Conservation (phyloP, 805 yeast species). For the Spathaspora girioi region DNA sequence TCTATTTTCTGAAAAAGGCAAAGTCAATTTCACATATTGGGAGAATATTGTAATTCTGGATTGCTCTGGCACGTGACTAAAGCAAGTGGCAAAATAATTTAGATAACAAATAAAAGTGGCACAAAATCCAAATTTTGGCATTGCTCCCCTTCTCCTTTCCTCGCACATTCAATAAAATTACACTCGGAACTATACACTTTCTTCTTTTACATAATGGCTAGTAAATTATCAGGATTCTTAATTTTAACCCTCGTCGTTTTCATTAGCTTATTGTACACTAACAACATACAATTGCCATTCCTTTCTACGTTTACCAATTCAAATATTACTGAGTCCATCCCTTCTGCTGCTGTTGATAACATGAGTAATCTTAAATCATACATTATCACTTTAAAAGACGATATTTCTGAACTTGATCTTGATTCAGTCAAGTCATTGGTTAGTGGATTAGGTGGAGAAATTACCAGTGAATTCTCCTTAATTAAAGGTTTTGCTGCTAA, state of each 20-base stretch:
- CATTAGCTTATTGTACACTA: background rate
- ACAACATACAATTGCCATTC: background rate
- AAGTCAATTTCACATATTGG: no score
- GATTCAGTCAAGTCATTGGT: slow-evolving; percentile 45
- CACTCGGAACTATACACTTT: background rate
- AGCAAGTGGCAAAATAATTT: no score
- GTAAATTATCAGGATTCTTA: background rate
- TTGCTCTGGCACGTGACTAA: no score
- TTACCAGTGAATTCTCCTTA: slow-evolving; percentile 57
- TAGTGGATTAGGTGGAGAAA: slow-evolving; percentile 53
- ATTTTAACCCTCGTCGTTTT: background rate
- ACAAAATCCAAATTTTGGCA: no score
- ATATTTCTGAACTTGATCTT: slow-evolving; percentile 37
- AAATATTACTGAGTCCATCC: background rate
- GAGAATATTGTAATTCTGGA: no score
- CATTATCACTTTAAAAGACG: slow-evolving; percentile 46
- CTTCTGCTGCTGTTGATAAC: background rate
- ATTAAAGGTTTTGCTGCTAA: slow-evolving; percentile 66
- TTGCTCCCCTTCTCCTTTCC: background rate
- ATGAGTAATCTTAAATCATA: slow-evolving; percentile 20
- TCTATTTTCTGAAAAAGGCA: background rate
- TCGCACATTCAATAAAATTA: background rate
- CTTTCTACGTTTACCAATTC: background rate
- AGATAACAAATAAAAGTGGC: background rate
- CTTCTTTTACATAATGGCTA: background rate